Evolutionary conservation across 2,329 filamentous ascomycete genomes (phyloP).

Genomic region (Fusarium pseudonygamai): DNA sequence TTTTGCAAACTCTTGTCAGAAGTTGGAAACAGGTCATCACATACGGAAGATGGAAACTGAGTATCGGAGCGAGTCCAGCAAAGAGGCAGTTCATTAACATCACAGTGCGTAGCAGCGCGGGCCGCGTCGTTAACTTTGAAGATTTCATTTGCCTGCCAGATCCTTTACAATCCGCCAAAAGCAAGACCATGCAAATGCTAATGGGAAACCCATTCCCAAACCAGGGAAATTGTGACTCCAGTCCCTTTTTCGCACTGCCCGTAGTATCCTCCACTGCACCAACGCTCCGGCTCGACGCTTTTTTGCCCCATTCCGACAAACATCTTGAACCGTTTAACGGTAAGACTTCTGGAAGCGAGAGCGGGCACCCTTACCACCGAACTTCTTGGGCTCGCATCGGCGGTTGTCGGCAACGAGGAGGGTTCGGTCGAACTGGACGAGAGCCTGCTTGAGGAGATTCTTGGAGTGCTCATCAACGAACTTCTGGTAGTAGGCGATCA

Average conservation of each 20-base stretch:
- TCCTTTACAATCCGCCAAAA: slow-evolving; percentile 60
- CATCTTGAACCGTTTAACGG: slow-evolving; percentile 72
- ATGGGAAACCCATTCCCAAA: slow-evolving; percentile 53
- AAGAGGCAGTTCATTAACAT: slow-evolving; percentile 40
- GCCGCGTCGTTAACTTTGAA: slow-evolving; percentile 52
- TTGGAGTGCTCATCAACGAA: slow-evolving; percentile 99
- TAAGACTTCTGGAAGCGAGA: slow-evolving; percentile 99
- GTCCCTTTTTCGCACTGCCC: slow-evolving; percentile 48
- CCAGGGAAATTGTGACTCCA: slow-evolving; percentile 53
- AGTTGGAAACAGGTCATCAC: background rate
- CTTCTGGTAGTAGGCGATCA: slow-evolving; percentile 95
- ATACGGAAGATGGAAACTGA: background rate
- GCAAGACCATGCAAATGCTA: slow-evolving; percentile 63
- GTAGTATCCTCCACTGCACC: slow-evolving; percentile 39
- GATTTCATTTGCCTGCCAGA: slow-evolving; percentile 63
- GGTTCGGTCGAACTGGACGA: slow-evolving; percentile 95
- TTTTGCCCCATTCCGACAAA: slow-evolving; percentile 29
- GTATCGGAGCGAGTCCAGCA: slow-evolving; percentile 26
- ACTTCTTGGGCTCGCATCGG: slow-evolving; percentile 99
- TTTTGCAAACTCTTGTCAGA: background rate
- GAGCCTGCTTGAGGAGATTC: slow-evolving; percentile 98
- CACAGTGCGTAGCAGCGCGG: slow-evolving; percentile 34
- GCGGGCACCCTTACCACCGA: slow-evolving; percentile 91
- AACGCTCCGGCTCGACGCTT: slow-evolving; percentile 34
- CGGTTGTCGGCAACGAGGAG: slow-evolving; percentile 99